Conservation (phyloP, 306 rosid species). For the Acacia melanoxylon region DNA sequence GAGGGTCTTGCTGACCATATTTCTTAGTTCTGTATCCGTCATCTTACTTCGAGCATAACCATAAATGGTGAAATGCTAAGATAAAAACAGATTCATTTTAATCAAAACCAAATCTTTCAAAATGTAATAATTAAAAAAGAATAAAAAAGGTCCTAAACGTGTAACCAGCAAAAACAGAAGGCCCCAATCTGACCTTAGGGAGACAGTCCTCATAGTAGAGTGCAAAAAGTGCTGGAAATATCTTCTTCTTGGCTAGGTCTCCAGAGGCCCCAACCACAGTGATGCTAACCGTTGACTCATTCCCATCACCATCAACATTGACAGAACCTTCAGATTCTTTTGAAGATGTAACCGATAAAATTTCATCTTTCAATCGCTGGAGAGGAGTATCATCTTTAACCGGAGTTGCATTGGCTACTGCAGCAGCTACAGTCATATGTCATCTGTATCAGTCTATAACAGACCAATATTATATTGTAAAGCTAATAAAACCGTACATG, state of each 20-base stretch:
- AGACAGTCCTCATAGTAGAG: constrained; percentile 87
- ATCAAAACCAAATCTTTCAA: constrained; percentile 28
- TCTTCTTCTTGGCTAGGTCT: constrained; percentile 95
- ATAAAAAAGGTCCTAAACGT: too few species aligned
- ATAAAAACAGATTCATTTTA: constrained; percentile 3
- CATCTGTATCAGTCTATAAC: neutral
- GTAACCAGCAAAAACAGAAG: neutral
- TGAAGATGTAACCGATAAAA: constrained; percentile 35
- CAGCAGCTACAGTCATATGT: constrained; percentile 45
- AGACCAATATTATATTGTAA: too few species aligned
- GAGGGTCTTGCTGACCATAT: constrained; percentile 90
- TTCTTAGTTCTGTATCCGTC: constrained; percentile 82
- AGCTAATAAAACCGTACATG: too few species aligned
- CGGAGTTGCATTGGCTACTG: constrained; percentile 41
- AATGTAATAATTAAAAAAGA: neutral
- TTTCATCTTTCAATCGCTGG: constrained; percentile 47
- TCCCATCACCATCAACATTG: constrained; percentile 32
- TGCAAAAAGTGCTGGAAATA: constrained; percentile 92
- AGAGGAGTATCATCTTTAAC: constrained; percentile 44
- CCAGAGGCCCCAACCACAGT: constrained; percentile 97
- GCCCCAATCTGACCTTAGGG: constrained; percentile 57
- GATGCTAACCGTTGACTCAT: constrained; percentile 64
- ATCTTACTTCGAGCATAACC: constrained; percentile 95
- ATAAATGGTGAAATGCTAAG: constrained; percentile 75
- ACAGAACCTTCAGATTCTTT: constrained; percentile 38